Conservation (phyloP, 2,329 filamentous ascomycete genomes). For the Rhynchosporium secalis region DNA sequence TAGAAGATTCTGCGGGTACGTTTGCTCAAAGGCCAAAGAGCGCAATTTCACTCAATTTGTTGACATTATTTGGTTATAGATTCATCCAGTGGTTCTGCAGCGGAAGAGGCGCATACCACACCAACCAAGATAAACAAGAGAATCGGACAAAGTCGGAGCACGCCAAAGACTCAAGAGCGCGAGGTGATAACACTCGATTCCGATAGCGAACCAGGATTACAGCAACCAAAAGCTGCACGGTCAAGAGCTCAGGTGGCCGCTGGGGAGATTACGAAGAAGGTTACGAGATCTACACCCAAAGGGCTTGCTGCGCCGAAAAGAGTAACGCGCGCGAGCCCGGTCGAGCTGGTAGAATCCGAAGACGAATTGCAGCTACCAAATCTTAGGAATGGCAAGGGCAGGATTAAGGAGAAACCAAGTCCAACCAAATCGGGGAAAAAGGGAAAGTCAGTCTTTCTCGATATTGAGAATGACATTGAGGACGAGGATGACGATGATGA, state of each 20-base stretch:
- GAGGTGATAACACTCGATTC: conserved; percentile 7
- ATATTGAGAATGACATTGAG: neutral
- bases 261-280: neutral
- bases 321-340: neutral
- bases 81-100: conserved; percentile 18
- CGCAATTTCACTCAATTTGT: neutral
- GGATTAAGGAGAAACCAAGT: neutral
- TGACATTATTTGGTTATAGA: neutral
- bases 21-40: neutral
- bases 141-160: neutral
- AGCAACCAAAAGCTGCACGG: neutral
- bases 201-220: conserved; percentile 7
- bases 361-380: conserved; percentile 6
- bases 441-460: neutral
- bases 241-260: neutral
- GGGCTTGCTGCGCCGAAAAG: neutral
- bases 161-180: neutral
- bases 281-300: neutral
- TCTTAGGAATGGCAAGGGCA: neutral
- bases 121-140: conserved; percentile 19
- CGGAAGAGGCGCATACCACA: conserved; percentile 16
- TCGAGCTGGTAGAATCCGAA: conserved; percentile 6
- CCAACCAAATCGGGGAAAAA: neutral
- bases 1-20: neutral
- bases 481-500: conserved; percentile 9